phyloP scores from a whole-genome alignment of 225 moss, liverwort and hornwort species.

The Antitrichia curtipendula region DNA sequence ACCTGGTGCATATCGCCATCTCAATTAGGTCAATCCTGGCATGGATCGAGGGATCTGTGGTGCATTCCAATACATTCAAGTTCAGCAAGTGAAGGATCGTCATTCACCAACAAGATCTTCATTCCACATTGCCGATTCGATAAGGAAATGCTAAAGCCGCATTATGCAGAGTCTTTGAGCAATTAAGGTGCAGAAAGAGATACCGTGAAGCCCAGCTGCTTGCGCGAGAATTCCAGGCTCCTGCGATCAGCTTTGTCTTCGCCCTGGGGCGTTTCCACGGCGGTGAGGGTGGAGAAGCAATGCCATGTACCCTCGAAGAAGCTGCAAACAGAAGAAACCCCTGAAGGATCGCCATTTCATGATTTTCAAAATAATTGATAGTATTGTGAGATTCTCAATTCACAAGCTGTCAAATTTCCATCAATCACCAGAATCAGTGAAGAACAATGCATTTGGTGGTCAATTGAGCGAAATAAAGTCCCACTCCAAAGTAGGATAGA shows the following conservation, averaged over 20 bases:
- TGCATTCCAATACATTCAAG: background rate
- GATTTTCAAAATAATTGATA: background rate
- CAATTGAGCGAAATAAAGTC: too few species aligned
- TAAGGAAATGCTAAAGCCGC: background rate
- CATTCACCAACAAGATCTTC: background rate
- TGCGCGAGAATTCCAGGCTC: conserved; percentile 73
- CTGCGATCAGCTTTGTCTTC: conserved; percentile 73
- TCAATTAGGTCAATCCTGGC: conserved; percentile 2
- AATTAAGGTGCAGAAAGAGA: background rate
- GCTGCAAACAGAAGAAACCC: conserved; percentile 7
- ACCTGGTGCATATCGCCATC: conserved; percentile 61
- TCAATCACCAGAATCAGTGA: too few species aligned
- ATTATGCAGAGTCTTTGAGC: background rate
- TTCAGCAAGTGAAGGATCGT: background rate
- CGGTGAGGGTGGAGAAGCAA: conserved; percentile 79
- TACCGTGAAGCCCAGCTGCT: conserved; percentile 85
- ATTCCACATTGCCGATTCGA: background rate
- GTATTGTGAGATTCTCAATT: background rate
- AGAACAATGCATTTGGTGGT: too few species aligned
- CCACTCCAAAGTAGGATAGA: too few species aligned
- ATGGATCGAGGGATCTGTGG: conserved; percentile 13
- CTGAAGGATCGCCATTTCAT: background rate
- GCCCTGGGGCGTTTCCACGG: conserved; percentile 88
- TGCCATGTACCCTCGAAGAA: conserved; percentile 92
- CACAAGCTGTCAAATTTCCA: too few species aligned